Conservation (phyloP, 2,329 filamentous ascomycete species). For the Colletotrichum spinosum region DNA sequence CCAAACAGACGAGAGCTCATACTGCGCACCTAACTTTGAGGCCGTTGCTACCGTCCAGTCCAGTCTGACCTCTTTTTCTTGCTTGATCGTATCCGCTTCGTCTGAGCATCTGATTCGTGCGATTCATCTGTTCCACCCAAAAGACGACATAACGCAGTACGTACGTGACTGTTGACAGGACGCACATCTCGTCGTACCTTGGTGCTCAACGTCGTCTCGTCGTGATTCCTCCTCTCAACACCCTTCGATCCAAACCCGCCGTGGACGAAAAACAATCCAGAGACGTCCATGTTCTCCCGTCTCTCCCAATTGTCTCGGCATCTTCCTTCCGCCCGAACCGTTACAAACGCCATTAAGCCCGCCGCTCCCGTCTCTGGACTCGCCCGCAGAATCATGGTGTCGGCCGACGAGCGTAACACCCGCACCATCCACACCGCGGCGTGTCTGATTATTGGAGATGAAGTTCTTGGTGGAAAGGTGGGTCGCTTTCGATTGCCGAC, state of each 20-base stretch:
- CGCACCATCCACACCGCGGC: constrained; percentile 88
- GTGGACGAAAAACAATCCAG: not conserved
- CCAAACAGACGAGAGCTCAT: not conserved
- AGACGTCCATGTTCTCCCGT: constrained; percentile 77
- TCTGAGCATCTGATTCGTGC: constrained; percentile 27
- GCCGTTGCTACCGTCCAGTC: not conserved
- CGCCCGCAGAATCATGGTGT: constrained; percentile 55
- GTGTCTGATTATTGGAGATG: constrained; percentile 96
- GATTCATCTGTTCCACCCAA: not conserved
- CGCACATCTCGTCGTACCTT: not conserved
- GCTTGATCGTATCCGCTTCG: constrained; percentile 18
- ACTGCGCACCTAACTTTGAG: too few species aligned
- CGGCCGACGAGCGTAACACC: constrained; percentile 65
- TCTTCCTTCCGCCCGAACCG: constrained; percentile 53
- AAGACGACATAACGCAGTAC: not conserved
- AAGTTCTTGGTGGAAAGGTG: constrained; percentile 95
- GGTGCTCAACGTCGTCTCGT: not conserved
- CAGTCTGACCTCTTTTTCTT: not conserved
- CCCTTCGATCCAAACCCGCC: too few species aligned
- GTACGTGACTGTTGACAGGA: not conserved
- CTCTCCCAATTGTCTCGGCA: constrained; percentile 80
- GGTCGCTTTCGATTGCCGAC: constrained; percentile 39
- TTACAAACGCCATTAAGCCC: constrained; percentile 43
- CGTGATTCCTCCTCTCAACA: constrained; percentile 3
- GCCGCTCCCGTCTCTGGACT: constrained; percentile 40